Base-by-base conservation (phyloP, 2,329 filamentous ascomycete species). In the Zalaria sp. region DNA sequence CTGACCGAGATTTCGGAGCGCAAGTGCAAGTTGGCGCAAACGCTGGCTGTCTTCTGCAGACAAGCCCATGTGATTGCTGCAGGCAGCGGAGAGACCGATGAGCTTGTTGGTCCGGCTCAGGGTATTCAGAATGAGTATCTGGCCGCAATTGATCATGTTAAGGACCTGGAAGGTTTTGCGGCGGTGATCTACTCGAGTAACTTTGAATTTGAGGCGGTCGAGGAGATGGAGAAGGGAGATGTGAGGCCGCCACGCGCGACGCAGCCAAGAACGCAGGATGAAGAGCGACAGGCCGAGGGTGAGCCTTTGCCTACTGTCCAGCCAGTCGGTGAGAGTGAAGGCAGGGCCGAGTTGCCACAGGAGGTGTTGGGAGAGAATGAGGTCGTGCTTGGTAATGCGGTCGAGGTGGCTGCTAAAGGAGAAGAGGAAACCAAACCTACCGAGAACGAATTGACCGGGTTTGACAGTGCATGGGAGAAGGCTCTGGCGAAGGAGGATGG, bases 41-140 rank as follows among this genome's bases (percentile, higher is more conserved):
- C 93, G 41, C 69, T 98, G 31, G 93, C 89, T 3, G 81, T 93
- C 4, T 75, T 96, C 53, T 91, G 87, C 34, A 77, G 86, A 50
- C 88, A 98, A 65, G 89, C 89, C 4, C 88, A 94, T 60, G 73
- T 71, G 41, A 93, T 98, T 51, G 89, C 88, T 40, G 80, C 81
- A 53, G 84, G 84, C 9, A 51, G 73, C 76, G 63, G 77, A 72
- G 43, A 85, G 75, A 60, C 79, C 73, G 57, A 59, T 29, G 47
- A 55, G 25, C 46, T 52, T 6, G 53, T 46, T n/a, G 52, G 50
- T 10, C 50, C 52, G 41, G 51, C 51, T 42, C 39, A 48, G 34
- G 47, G 46, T 37, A 56, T 60, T 5, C 61, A 63, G 29, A 70
- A 72, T 43, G 66, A 69, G 49, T 69, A 70, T 40, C 52, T 70